Evolutionary conservation across 257 asterid genomes (phyloP).

Genomic region (Asclepias syriaca): DNA sequence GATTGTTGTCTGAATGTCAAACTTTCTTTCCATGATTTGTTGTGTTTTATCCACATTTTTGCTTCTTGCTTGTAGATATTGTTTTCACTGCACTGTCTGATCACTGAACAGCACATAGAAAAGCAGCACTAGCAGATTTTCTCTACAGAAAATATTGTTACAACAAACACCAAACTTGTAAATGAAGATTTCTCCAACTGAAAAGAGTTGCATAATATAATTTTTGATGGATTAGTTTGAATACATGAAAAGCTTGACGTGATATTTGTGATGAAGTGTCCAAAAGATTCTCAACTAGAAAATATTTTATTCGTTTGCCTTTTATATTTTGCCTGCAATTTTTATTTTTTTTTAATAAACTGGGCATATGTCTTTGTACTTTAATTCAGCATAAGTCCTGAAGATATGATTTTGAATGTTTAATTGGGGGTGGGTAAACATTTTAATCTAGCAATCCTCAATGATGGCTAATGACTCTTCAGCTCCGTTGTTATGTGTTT

Average conservation of each 20-base stretch:
- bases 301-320: not conserved
- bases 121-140: not conserved
- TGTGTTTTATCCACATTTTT: not conserved
- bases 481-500: not conserved
- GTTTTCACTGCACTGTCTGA: not conserved
- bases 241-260: not conserved
- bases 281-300: not conserved
- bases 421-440: not conserved
- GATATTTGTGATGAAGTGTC: not conserved
- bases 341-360: no score
- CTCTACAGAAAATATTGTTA: not conserved
- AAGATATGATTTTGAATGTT: not conserved
- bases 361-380: not conserved
- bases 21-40: not conserved
- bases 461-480: not conserved
- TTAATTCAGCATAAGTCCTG: not conserved
- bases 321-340: not conserved
- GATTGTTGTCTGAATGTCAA: not conserved
- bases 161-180: not conserved
- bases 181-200: not conserved
- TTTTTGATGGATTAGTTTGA: not conserved
- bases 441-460: not conserved
- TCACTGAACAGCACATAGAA: not conserved
- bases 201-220: not conserved
- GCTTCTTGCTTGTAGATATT: conserved; percentile 1